Evolutionary conservation across 345 rosid genomes (phyloP), one percentile per base, ranked within the genome.

Genomic region (Gossypium mustelinum): DNA sequence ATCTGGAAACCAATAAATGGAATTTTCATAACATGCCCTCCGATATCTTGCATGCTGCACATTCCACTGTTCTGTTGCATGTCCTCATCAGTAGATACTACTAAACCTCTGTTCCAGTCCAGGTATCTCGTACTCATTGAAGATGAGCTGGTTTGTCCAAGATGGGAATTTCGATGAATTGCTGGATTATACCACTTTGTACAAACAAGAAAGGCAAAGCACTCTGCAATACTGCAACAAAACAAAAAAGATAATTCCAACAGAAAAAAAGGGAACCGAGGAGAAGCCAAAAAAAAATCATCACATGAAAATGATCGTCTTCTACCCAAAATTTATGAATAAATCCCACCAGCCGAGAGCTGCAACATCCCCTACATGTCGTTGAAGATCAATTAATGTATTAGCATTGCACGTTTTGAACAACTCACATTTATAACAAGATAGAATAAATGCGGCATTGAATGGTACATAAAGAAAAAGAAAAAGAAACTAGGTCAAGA

Each of bases 311-410:
- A 58, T 29, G 56, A 78, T 75, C 20, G 47, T 64, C 47, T 41
- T n/a, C 76, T 90, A 90, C 94, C 98, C 93, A 16, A 86, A 94
- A 74, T 90, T 92, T 80, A 90, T 89, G 82, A 92, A 88, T 70
- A 94, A 86, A 82, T 89, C 98, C 98, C 98, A 94, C 98, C 97
- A 94, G 79, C 96, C 94, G 70, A 94, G 84, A 27, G 90, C 92
- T 52, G 82, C 88, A 60, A 94, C 89, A 75, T 89, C 97, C 79
- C 98, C 98, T 92, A 88, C 78, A 70, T 27, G 79, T 73, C 8
- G 24, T 58, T 25, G 9, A 67, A 79, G 62, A 71, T 65, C 14
- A 71, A 1, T 22, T 63, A 77, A 67, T 13, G 43, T 17, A 44
- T 45, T 39, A 74, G 27, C 63, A 43, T 39, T 45, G 50, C 11